Evolutionary conservation across 2,329 filamentous ascomycete genomes (phyloP).

Genomic region (Chaetomiaceae sp.): DNA sequence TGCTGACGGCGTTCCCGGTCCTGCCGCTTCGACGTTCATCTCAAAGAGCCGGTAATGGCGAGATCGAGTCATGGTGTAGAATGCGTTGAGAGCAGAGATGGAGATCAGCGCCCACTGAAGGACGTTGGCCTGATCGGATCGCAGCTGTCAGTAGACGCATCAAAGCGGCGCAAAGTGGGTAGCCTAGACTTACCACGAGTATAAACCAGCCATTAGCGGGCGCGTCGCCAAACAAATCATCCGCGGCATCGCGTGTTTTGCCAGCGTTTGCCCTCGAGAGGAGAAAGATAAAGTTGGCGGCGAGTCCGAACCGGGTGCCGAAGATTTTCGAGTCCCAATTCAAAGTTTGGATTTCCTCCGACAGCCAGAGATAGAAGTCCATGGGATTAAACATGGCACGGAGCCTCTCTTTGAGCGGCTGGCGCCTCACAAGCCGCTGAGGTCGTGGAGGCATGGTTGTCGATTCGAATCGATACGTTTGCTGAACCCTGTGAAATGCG

Average conservation of each 20-base stretch:
- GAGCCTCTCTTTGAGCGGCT: constrained; percentile 75
- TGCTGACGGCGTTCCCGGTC: constrained; percentile 75
- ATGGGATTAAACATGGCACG: constrained; percentile 76
- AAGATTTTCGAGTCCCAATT: constrained; percentile 83
- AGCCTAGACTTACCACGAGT: constrained; percentile 43
- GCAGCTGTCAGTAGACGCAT: neutral
- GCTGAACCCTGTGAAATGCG: neutral
- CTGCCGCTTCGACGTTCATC: constrained; percentile 67
- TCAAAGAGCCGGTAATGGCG: constrained; percentile 91
- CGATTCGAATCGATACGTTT: neutral
- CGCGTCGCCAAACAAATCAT: constrained; percentile 82
- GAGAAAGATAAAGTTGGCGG: constrained; percentile 73
- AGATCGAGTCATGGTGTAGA: constrained; percentile 75
- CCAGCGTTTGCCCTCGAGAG: constrained; percentile 75
- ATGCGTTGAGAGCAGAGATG: constrained; percentile 69
- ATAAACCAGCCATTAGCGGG: constrained; percentile 61
- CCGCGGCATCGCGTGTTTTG: constrained; percentile 46
- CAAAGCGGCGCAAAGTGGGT: neutral
- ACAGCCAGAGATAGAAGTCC: constrained; percentile 86
- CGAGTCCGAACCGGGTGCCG: constrained; percentile 70
- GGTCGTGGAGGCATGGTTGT: constrained; percentile 45
- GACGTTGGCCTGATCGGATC: constrained; percentile 55
- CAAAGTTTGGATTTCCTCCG: constrained; percentile 85
- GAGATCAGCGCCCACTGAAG: constrained; percentile 65
- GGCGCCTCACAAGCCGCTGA: constrained; percentile 73